Conservation (phyloP, 1,284 basidiomycete species). For the Rhodotorula glutinis region DNA sequence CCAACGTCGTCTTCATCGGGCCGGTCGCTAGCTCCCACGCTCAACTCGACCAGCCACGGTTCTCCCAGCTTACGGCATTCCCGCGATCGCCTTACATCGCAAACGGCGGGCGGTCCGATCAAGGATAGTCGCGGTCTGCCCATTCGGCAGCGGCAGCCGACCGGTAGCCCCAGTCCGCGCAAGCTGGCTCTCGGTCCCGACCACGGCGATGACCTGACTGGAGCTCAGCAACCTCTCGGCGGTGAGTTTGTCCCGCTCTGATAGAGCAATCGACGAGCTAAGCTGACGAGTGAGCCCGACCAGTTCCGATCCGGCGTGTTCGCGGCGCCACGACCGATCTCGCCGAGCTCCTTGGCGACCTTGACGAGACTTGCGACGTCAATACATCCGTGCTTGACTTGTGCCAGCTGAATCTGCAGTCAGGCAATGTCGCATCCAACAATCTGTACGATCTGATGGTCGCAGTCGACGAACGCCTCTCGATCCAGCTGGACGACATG, state of each 20-base stretch:
- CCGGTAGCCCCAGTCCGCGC: constrained; percentile 14
- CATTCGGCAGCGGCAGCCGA: constrained; percentile 4
- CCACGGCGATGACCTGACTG: constrained; percentile 30
- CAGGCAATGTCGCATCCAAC: background rate
- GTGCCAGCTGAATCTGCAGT: too few species aligned
- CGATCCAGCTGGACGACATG: constrained; percentile 5
- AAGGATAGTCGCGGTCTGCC: constrained; percentile 28
- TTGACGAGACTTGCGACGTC: constrained; percentile 31
- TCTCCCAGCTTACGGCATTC: constrained; percentile 20
- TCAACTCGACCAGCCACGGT: constrained; percentile 13
- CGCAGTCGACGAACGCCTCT: constrained; percentile 21
- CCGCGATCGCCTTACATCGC: constrained; percentile 22
- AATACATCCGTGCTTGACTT: background rate
- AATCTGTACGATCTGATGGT: constrained; percentile 35
- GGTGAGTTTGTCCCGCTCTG: background rate
- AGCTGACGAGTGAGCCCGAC: too few species aligned
- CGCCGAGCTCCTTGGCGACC: constrained; percentile 28
- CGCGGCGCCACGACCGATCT: constrained; percentile 35
- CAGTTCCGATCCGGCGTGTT: constrained; percentile 19
- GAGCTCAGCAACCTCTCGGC: background rate
- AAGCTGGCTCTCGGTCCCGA: constrained; percentile 35
- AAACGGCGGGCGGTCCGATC: constrained; percentile 27
- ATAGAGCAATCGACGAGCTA: too few species aligned
- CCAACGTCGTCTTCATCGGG: too few species aligned
- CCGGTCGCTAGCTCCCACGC: constrained; percentile 7